These are phyloP conservation scores for Castanea sativa DNA, from an alignment of 306 rosid genomes.

Conservation along the genomic window DNA sequence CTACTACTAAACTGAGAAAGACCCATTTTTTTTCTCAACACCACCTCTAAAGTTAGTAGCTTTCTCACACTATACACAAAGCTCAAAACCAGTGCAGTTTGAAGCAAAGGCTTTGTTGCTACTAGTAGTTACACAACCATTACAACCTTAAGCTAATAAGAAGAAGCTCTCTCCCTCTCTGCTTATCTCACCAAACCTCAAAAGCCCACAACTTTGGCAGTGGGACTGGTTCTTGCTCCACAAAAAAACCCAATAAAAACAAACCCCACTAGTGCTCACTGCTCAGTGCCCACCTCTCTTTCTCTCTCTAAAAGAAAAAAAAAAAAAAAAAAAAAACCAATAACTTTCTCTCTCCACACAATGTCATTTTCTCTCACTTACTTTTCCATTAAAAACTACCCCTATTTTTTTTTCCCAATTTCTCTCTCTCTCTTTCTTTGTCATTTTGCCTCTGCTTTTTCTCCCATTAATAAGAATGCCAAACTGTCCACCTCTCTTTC, in stretches of 20 bases:
- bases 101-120: not conserved
- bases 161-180: not conserved
- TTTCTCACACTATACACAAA: not conserved
- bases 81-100: not conserved
- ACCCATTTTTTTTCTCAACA: constrained; percentile 34
- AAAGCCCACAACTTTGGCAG: not conserved
- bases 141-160: not conserved
- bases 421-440: constrained; percentile 33
- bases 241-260: constrained; percentile 21
- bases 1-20: constrained; percentile 27
- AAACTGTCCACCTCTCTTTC: not conserved
- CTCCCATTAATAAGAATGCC: not conserved
- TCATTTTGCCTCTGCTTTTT: constrained; percentile 38
- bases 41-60: not conserved
- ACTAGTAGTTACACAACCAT: no score
- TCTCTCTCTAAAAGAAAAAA: not conserved
- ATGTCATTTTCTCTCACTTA: constrained; percentile 32
- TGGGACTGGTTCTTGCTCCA: not conserved
- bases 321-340: not conserved
- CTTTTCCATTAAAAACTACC: constrained; percentile 14
- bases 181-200: not conserved
- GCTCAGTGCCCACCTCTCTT: not conserved
- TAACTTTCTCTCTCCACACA: constrained; percentile 4
- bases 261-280: not conserved
- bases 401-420: not conserved